phyloP scores from a whole-genome alignment of 805 yeast species.

The Priceomyces haplophilus region DNA sequence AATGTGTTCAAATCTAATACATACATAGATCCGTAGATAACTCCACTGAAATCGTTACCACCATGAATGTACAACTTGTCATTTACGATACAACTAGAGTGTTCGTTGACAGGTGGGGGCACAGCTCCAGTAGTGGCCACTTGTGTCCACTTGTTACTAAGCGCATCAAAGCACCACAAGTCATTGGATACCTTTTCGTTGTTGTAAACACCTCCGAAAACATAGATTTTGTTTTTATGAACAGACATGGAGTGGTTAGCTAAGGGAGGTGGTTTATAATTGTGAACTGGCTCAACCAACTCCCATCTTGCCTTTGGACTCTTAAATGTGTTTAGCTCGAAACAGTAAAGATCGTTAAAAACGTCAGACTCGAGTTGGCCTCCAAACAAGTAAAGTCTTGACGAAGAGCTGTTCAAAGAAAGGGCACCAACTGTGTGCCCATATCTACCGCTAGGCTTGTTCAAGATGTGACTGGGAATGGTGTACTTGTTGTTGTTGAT shows the following conservation, averaged over 20 bases:
- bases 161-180: slow-evolving; percentile 77
- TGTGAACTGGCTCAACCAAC: slow-evolving; percentile 51
- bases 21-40: slow-evolving; percentile 60
- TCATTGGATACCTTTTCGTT: slow-evolving; percentile 71
- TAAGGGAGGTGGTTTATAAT: slow-evolving; percentile 69
- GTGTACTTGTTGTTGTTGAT: slow-evolving; percentile 44
- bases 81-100: slow-evolving; percentile 75
- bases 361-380: slow-evolving; percentile 87
- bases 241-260: slow-evolving; percentile 89
- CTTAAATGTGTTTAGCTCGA: slow-evolving; percentile 83
- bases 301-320: slow-evolving; percentile 86
- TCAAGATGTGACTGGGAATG: slow-evolving; percentile 41
- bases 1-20: slow-evolving; percentile 72
- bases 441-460: slow-evolving; percentile 86
- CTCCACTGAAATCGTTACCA: slow-evolving; percentile 77
- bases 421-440: slow-evolving; percentile 89
- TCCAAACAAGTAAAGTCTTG: slow-evolving; percentile 79
- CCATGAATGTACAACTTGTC: slow-evolving; percentile 84
- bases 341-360: slow-evolving; percentile 80
- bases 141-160: slow-evolving; percentile 64
- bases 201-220: slow-evolving; percentile 84
- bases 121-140: slow-evolving; percentile 64
- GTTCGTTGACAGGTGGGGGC: slow-evolving; percentile 91
- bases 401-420: slow-evolving; percentile 42
- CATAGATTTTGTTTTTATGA: slow-evolving; percentile 70